Percentiles rank a stretch among this genome's conserved stretches.
Evolutionary conservation across 768 basidiomycete genomes (phyloP).

Genomic region (Hygrophorus russula): DNA sequence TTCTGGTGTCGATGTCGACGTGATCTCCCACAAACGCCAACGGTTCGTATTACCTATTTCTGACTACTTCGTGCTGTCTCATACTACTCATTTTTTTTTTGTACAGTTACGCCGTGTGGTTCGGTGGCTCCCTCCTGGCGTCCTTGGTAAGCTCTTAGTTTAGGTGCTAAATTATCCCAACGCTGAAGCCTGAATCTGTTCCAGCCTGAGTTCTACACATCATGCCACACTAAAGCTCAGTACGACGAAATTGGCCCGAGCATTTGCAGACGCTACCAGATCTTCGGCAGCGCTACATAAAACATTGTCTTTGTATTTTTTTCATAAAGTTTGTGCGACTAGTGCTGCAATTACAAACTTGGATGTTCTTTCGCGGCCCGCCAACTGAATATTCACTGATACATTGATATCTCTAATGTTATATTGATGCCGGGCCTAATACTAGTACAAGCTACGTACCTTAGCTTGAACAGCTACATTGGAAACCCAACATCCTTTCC

Average conservation of each 20-base stretch:
- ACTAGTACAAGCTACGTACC: too few species aligned
- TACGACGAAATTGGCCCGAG: slow-evolving; percentile 91
- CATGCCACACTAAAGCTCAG: slow-evolving; percentile 88
- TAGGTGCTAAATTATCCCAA: neutral
- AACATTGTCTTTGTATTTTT: neutral
- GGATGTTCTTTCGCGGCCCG: neutral
- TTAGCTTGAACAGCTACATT: slow-evolving; percentile 88
- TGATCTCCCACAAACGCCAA: slow-evolving; percentile 97
- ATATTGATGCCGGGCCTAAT: too few species aligned
- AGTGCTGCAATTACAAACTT: neutral
- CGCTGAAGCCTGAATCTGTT: neutral
- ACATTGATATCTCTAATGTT: too few species aligned
- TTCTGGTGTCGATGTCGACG: slow-evolving; percentile 94
- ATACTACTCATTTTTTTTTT: slow-evolving; percentile 2
- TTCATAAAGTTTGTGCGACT: neutral
- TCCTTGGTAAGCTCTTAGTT: slow-evolving; percentile 53
- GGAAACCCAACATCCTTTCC: slow-evolving; percentile 72
- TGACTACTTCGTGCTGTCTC: slow-evolving; percentile 6
- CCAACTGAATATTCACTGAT: neutral
- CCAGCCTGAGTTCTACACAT: slow-evolving; percentile 91
- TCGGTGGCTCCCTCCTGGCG: slow-evolving; percentile 89
- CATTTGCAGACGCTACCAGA: slow-evolving; percentile 87
- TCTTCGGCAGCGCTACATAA: slow-evolving; percentile 82
- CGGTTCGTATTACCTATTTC: slow-evolving; percentile 33
- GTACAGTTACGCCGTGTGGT: slow-evolving; percentile 88